These are phyloP conservation scores for Ophiostoma sp. DNA, from an alignment of 2,329 filamentous ascomycete species.

Conservation along the genomic window DNA sequence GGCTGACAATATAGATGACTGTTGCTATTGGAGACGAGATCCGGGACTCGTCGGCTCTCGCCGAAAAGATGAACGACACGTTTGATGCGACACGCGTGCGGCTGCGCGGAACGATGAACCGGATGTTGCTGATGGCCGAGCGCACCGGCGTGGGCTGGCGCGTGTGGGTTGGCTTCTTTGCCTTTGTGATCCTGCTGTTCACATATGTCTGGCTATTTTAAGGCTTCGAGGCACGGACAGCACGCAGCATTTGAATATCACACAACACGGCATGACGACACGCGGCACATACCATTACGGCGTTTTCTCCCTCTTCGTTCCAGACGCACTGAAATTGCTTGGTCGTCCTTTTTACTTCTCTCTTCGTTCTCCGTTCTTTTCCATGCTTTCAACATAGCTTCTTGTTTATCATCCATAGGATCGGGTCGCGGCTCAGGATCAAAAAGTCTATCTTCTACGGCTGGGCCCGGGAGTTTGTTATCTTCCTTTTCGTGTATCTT, in stretches of 20 bases:
- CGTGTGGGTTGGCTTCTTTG: constrained; percentile 87
- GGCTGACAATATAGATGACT: constrained; percentile 59
- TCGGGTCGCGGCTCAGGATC: neutral
- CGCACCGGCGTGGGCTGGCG: constrained; percentile 92
- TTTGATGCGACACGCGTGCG: constrained; percentile 81
- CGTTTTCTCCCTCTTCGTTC: neutral
- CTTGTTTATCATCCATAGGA: neutral
- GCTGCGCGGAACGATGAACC: constrained; percentile 87
- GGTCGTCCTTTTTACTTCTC: neutral
- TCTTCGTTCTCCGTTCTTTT: neutral
- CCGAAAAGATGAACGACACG: constrained; percentile 91
- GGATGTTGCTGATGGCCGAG: constrained; percentile 95
- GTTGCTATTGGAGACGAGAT: constrained; percentile 94
- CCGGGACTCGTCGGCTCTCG: constrained; percentile 77
- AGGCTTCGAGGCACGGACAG: neutral
- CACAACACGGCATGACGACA: neutral
- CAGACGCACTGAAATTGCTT: neutral
- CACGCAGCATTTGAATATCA: neutral
- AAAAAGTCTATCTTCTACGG: constrained; percentile 4
- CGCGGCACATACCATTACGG: neutral
- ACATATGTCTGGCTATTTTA: constrained; percentile 87
- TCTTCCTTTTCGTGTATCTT: neutral
- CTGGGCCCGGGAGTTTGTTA: constrained; percentile 8
- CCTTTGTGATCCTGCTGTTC: constrained; percentile 75
- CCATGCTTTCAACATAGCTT: neutral